A percentile compares a stretch with the other conserved stretches of the same genome.
Evolutionary conservation across 306 rosid species (phyloP).

Genomic region (Cucumis hystrix): DNA sequence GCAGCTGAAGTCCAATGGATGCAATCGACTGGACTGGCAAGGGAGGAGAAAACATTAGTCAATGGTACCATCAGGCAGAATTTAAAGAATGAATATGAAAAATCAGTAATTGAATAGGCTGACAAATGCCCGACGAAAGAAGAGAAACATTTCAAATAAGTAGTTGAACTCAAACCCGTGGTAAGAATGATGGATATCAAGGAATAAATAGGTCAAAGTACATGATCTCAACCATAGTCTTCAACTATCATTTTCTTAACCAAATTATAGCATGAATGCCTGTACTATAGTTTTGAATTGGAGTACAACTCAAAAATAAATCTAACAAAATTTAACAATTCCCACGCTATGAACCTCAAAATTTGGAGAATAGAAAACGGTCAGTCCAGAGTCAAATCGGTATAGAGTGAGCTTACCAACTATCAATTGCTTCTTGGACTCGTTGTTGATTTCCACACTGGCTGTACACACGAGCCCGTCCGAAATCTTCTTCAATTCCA

Average conservation of each 20-base stretch:
- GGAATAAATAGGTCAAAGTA: neutral
- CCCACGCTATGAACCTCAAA: neutral
- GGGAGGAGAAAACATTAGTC: constrained; percentile 5
- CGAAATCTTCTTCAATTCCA: constrained; percentile 76
- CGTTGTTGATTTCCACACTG: constrained; percentile 45
- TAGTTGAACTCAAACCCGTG: neutral
- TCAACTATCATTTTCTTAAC: neutral
- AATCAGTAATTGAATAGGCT: neutral
- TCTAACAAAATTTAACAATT: neutral
- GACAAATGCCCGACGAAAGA: neutral
- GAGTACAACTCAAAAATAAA: neutral
- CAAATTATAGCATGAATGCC: neutral
- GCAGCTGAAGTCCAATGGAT: constrained; percentile 99
- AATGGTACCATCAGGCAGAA: neutral
- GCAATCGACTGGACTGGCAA: constrained; percentile 92
- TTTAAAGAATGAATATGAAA: neutral
- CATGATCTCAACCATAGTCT: neutral
- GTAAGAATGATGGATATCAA: neutral
- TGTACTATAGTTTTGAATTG: neutral
- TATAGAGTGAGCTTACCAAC: constrained; percentile 39
- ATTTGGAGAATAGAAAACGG: neutral
- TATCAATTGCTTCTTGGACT: constrained; percentile 75
- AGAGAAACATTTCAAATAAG: neutral
- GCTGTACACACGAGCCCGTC: constrained; percentile 76
- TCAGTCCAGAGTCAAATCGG: neutral